Base-by-base conservation (phyloP, 2,329 filamentous ascomycete genomes). In the Stachybotrys chartarum region DNA sequence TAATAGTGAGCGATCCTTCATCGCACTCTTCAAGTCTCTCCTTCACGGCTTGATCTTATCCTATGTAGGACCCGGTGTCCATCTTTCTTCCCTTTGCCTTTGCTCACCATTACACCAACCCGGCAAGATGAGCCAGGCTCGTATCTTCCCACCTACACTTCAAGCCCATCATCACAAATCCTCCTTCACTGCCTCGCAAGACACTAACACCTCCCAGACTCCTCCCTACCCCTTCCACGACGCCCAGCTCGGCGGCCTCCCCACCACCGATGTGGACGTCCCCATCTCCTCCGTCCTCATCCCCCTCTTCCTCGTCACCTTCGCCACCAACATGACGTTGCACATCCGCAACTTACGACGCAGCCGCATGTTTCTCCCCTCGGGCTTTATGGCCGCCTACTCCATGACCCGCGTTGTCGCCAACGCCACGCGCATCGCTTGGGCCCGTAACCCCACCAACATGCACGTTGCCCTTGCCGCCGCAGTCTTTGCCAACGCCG, bases 401-500 rank as follows among this genome's bases (percentile, higher is more conserved):
- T 82, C 76, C 67, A 75, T 81, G 68, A 77, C 78, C 30, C 77
- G 82, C 51, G 77, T 76, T 59, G 67, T 70, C 46, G 80, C 82
- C 17, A 74, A 83, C 51, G 64, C 70, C 39, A 69, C 82, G 61
- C 77, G 80, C 55, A 78, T 82, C 60, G 78, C 71, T 54, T 84
- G 79, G 80, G 76, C 78, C 30, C 70, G 69, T 45, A 61, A 70
- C 39, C 74, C 75, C 1, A 59, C 49, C 54, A 68, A 74, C 62
- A 57, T 71, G 53, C 62, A 67, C 55, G 61, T 83, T 55, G 76
- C 74, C 63, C 78, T 84, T 57, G 83, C 86, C 7, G 82, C 88
- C 4, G 77, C 78, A 60, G 81, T 94, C 64, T 85, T 94, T 63
- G 82, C 90, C 56, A 82, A 85, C 49, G 85, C 87, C 0, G 90